A percentile compares a stretch with the other conserved stretches of the same genome.
Conservation (phyloP, 73 alveolate genomes). For the Tetrahymena elliotti region DNA sequence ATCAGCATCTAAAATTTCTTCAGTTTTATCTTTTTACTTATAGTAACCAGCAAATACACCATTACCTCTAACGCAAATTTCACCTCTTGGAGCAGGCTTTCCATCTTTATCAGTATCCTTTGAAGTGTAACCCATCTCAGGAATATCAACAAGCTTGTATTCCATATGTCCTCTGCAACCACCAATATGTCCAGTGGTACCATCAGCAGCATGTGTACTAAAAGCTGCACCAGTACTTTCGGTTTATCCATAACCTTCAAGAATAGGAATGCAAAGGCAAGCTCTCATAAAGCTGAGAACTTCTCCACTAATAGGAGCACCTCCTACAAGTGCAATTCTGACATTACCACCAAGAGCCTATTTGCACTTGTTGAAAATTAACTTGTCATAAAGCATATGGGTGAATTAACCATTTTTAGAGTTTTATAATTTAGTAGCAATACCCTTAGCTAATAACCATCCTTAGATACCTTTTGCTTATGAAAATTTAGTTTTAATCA, state of each 20-base stretch:
- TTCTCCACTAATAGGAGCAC: conserved; percentile 90
- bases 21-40: conserved; percentile 58
- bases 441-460: conserved; percentile 61
- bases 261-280: conserved; percentile 59
- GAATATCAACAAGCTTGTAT: conserved; percentile 82
- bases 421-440: conserved; percentile 50
- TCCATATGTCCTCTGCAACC: conserved; percentile 73
- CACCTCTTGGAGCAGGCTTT: conserved; percentile 87
- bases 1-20: conserved; percentile 72
- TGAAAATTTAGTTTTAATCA: conserved; percentile 53
- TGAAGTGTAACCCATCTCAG: conserved; percentile 76
- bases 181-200: conserved; percentile 81
- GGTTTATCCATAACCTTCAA: conserved; percentile 93
- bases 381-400: conserved; percentile 47
- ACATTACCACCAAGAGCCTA: conserved; percentile 80
- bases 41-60: conserved; percentile 74
- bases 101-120: conserved; percentile 64
- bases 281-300: conserved; percentile 67
- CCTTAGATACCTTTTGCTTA: conserved; percentile 55
- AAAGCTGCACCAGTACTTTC: conserved; percentile 78
- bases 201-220: conserved; percentile 54
- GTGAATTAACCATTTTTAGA: conserved; percentile 40
- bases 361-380: conserved; percentile 46
- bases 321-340: conserved; percentile 72
- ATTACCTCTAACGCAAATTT: conserved; percentile 90